Percentiles rank a stretch among this genome's conserved stretches.
These are phyloP conservation scores for Aspergillus versicolor DNA, from an alignment of 2,329 filamentous ascomycete species.

Conservation along the genomic window DNA sequence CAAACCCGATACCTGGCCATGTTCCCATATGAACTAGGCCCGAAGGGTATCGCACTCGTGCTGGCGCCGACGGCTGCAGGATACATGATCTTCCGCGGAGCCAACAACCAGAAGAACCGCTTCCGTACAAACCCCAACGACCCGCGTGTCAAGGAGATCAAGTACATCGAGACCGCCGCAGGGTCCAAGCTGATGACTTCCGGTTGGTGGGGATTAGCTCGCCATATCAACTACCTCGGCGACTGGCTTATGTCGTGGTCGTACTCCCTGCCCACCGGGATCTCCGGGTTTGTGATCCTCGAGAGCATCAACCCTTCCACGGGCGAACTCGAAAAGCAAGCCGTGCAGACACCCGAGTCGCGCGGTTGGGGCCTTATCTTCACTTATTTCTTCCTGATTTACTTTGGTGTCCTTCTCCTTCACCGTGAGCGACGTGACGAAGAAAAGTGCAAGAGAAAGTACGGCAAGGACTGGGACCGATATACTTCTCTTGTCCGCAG, in stretches of 20 bases:
- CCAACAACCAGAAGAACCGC: slow-evolving; percentile 91
- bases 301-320: slow-evolving; percentile 50
- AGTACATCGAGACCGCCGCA: slow-evolving; percentile 79
- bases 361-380: slow-evolving; percentile 82
- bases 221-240: slow-evolving; percentile 94
- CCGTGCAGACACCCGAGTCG: slow-evolving; percentile 70
- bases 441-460: slow-evolving; percentile 86
- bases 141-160: slow-evolving; percentile 73
- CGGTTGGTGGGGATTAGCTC: slow-evolving; percentile 89
- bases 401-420: slow-evolving; percentile 82
- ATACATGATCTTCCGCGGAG: slow-evolving; percentile 90
- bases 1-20: slow-evolving; percentile 82
- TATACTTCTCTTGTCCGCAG: slow-evolving; percentile 82
- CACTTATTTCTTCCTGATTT: slow-evolving; percentile 92
- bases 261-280: slow-evolving; percentile 80
- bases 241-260: slow-evolving; percentile 95
- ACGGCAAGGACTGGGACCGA: slow-evolving; percentile 86
- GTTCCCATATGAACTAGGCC: slow-evolving; percentile 77
- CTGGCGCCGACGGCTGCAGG: slow-evolving; percentile 67
- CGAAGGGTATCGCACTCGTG: slow-evolving; percentile 63
- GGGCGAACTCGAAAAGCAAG: slow-evolving; percentile 66
- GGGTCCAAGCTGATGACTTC: slow-evolving; percentile 79
- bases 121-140: slow-evolving; percentile 88
- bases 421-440: slow-evolving; percentile 87
- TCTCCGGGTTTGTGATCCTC: slow-evolving; percentile 75